Evolutionary conservation across 495 filamentous ascomycete species (phyloP), one percentile per base, ranked within the genome.

Genomic region (Xylaria venustula): DNA sequence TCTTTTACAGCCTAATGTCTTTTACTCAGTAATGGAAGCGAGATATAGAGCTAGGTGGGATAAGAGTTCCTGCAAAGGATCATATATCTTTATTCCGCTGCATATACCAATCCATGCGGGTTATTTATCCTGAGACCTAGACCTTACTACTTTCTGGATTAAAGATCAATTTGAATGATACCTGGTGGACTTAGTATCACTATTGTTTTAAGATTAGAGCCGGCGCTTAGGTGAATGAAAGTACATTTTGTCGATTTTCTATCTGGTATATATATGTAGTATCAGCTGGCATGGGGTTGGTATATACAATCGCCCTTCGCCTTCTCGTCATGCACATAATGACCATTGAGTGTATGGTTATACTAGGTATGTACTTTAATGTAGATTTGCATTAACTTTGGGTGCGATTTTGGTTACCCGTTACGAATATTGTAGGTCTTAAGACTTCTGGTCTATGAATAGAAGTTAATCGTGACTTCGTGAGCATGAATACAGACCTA

Each of bases 221-320:
- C 41, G 46, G 56, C 56, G 56, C 56, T 41, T 59, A 50, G 56
- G 56, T 59, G 56, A 59, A 58, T 58, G 54, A 58, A 34, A 36
- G 1, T 42, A 36, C 20, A 40, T 40, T 37, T 58, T 58, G 15
- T 48, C 36, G 44, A 48, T 19, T 48, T 48, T 1, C 22, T 49
- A 28, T 23, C 9, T 22, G 2, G 34, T 23, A 14, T 45, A 8
- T 14, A 23, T n/a, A 3, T 14, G 0, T 7, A n/a, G 3, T 17
- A 37, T 1, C 3, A 0, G 1, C n/a, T 45, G 15, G 40, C 11
- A 0, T 44, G 25, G 14, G 41, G 0, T 22, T 22, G 7, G 8
- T 26, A 6, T 2, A 30, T 28, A 3, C 15, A 11, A 32, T 7
- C 6, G 1, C 23, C n/a, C n/a, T n/a, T n/a, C n/a, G n/a, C n/a